phyloP scores from a whole-genome alignment of 495 filamentous ascomycete species.

The Penicillium riverlandense region DNA sequence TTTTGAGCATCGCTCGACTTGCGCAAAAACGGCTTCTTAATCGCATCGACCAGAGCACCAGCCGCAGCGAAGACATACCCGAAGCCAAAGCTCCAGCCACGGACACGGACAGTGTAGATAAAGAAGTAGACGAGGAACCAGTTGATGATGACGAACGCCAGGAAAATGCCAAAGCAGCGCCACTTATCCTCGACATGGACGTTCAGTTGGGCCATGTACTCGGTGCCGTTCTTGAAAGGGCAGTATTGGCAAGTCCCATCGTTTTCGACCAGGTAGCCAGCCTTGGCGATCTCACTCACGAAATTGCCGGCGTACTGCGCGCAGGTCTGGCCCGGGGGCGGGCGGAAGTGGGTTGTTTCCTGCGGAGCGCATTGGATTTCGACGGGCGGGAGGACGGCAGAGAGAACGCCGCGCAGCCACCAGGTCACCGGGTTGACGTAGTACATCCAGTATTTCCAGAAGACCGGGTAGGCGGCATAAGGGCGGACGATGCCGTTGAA shows the following conservation, averaged over 20 bases:
- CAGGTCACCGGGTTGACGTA: conserved; percentile 64
- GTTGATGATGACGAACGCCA: conserved; percentile 69
- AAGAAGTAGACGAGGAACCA: conserved; percentile 82
- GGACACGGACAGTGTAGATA: conserved; percentile 68
- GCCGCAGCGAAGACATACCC: conserved; percentile 46
- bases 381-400: conserved; percentile 47
- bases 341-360: conserved; percentile 61
- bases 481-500: conserved; percentile 72
- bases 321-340: conserved; percentile 59
- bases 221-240: conserved; percentile 52
- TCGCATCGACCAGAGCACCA: conserved; percentile 35
- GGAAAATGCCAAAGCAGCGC: conserved; percentile 72
- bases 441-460: conserved; percentile 79
- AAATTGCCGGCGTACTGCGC: conserved; percentile 48
- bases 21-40: conserved; percentile 36
- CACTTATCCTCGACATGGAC: conserved; percentile 60
- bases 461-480: conserved; percentile 52
- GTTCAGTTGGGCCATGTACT: conserved; percentile 66
- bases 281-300: conserved; percentile 37
- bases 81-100: conserved; percentile 67
- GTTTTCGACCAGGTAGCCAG: conserved; percentile 54
- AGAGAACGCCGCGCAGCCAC: conserved; percentile 69
- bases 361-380: conserved; percentile 47
- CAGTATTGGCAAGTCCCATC: conserved; percentile 67
- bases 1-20: conserved; percentile 9